Percentiles rank a stretch among this genome's conserved stretches.
These are phyloP conservation scores for Aureobasidium sp. DNA, from an alignment of 2,329 filamentous ascomycete species.

Conservation along the genomic window DNA sequence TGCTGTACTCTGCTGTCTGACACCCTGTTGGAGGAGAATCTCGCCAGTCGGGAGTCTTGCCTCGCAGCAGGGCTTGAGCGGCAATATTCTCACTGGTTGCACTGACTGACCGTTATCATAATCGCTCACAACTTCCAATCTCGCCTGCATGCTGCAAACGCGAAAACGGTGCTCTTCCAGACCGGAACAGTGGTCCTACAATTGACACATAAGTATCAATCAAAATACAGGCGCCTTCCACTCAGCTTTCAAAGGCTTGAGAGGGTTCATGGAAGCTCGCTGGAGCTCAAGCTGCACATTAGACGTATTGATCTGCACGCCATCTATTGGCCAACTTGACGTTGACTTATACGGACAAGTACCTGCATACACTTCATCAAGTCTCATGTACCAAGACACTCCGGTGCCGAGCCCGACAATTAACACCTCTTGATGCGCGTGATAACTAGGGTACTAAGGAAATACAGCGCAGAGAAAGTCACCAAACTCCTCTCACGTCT, in stretches of 20 bases:
- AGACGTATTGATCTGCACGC: not conserved
- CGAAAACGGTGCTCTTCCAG: not conserved
- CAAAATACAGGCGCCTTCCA: not conserved
- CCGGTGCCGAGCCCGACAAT: not conserved
- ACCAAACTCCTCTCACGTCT: not conserved
- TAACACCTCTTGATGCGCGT: not conserved
- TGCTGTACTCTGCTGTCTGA: not conserved
- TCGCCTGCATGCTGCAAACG: not conserved
- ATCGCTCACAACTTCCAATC: not conserved
- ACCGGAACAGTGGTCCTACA: no score
- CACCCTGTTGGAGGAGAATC: not conserved
- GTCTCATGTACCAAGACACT: not conserved
- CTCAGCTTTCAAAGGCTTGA: not conserved
- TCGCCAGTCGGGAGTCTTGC: not conserved
- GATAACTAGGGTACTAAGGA: not conserved
- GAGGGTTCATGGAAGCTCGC: not conserved
- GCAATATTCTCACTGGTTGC: not conserved
- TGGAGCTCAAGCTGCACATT: not conserved
- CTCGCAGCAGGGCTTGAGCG: slow-evolving; percentile 2
- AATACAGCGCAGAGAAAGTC: not conserved
- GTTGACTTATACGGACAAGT: not conserved
- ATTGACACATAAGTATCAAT: not conserved
- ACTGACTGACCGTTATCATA: not conserved
- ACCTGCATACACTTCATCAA: not conserved
- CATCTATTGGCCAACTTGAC: not conserved